These are phyloP conservation scores for Talaromyces wortmannii DNA, from an alignment of 495 filamentous ascomycete genomes.

Conservation along the genomic window DNA sequence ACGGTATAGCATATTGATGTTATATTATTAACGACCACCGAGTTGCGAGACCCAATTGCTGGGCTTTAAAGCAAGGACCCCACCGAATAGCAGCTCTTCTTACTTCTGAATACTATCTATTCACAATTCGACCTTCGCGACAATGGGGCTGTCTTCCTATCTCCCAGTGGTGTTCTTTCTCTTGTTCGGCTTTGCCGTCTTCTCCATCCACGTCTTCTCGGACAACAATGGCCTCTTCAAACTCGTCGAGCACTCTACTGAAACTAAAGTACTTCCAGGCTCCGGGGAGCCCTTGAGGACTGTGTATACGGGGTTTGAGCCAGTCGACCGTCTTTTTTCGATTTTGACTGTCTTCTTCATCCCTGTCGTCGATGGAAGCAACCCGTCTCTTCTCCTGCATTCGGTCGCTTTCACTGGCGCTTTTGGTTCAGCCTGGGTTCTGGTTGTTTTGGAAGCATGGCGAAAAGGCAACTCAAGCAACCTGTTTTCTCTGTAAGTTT, in stretches of 20 bases:
- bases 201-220: slow-evolving; percentile 33
- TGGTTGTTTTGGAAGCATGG: slow-evolving; percentile 50
- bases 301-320: slow-evolving; percentile 42
- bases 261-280: slow-evolving; percentile 30
- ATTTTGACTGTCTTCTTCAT: slow-evolving; percentile 49
- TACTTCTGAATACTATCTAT: background rate
- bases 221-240: slow-evolving; percentile 32
- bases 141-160: background rate
- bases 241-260: slow-evolving; percentile 18
- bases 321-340: slow-evolving; percentile 39
- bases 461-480: slow-evolving; percentile 47
- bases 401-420: slow-evolving; percentile 46
- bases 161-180: slow-evolving; percentile 21
- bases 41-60: too few species aligned
- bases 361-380: slow-evolving; percentile 42
- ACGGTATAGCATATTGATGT: too few species aligned
- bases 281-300: slow-evolving; percentile 30
- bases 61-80: too few species aligned
- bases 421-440: slow-evolving; percentile 46
- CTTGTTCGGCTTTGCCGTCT: slow-evolving; percentile 32
- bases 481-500: slow-evolving; percentile 44
- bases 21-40: too few species aligned
- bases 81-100: too few species aligned
- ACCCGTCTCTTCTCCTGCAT: slow-evolving; percentile 35
- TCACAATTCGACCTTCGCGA: background rate